These are phyloP conservation scores for Glomus cerebriforme DNA, from an alignment of 192 early-diverging fungal genomes.

Conservation along the genomic window DNA sequence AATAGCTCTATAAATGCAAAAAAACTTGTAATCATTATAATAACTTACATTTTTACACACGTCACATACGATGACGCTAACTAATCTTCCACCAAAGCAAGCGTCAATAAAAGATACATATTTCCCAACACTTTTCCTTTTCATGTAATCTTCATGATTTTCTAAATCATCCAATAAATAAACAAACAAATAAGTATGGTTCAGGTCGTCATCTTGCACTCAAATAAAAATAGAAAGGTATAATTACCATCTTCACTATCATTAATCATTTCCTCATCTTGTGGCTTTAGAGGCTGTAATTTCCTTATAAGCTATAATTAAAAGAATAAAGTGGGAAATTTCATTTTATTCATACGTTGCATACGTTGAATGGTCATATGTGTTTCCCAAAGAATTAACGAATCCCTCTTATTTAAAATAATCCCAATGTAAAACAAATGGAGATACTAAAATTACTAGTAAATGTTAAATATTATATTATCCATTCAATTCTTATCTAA, in stretches of 20 bases:
- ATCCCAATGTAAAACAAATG: too few relatives aligned
- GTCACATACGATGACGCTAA: conserved; percentile 68
- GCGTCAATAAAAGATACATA: conserved; percentile 60
- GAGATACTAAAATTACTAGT: too few relatives aligned
- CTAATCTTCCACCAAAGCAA: conserved; percentile 68
- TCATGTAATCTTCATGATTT: background rate
- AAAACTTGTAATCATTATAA: background rate
- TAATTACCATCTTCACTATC: background rate
- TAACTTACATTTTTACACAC: conserved; percentile 52
- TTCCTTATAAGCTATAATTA: background rate
- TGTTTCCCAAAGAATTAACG: background rate
- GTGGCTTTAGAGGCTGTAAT: background rate
- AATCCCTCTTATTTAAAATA: too few relatives aligned
- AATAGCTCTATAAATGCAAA: too few relatives aligned
- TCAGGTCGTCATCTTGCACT: too few relatives aligned
- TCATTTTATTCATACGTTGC: background rate
- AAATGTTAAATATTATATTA: background rate
- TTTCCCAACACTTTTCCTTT: background rate
- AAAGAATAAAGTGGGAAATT: background rate
- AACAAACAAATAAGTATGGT: background rate
- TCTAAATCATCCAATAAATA: background rate
- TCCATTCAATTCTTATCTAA: background rate
- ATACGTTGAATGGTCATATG: background rate
- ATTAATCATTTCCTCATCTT: background rate
- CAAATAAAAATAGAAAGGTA: background rate